Evolutionary conservation across 1,139 yeast species (phyloP).

Genomic region (Lizanozyma gosingica): DNA sequence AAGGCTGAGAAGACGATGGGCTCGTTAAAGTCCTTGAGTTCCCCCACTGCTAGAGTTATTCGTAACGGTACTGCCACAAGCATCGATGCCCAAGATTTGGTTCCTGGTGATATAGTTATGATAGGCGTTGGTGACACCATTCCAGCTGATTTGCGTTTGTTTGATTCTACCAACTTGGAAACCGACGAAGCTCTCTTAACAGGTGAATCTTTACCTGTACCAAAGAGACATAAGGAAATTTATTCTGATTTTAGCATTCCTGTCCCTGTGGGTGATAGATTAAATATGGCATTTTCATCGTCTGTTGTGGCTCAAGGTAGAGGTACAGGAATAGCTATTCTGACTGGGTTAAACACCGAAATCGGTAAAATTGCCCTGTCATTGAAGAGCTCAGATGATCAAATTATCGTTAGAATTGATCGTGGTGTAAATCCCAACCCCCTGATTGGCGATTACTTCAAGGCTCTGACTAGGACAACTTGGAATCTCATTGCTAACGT

Average conservation of each 20-base stretch:
- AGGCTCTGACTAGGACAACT: slow-evolving; percentile 36
- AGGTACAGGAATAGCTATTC: slow-evolving; percentile 58
- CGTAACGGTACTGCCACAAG: slow-evolving; percentile 55
- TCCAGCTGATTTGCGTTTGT: slow-evolving; percentile 66
- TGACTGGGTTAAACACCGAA: slow-evolving; percentile 66
- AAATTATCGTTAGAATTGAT: slow-evolving; percentile 20
- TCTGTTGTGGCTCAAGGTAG: slow-evolving; percentile 71
- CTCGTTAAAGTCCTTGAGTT: slow-evolving; percentile 55
- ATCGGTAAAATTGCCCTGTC: slow-evolving; percentile 72
- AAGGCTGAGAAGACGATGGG: slow-evolving; percentile 81
- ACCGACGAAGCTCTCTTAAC: slow-evolving; percentile 76
- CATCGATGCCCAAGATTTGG: slow-evolving; percentile 60
- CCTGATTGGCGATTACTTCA: slow-evolving; percentile 36
- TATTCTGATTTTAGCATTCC: slow-evolving; percentile 27
- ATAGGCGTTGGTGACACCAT: slow-evolving; percentile 70
- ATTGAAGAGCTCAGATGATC: slow-evolving; percentile 27
- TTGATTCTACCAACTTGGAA: slow-evolving; percentile 59
- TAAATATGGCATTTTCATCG: slow-evolving; percentile 66
- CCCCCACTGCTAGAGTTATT: slow-evolving; percentile 65
- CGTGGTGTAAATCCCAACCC: slow-evolving; percentile 12
- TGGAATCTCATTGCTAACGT: slow-evolving; percentile 54
- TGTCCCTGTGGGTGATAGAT: slow-evolving; percentile 67
- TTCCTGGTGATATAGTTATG: slow-evolving; percentile 67
- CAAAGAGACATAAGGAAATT: slow-evolving; percentile 38
- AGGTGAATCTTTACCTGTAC: slow-evolving; percentile 75